Evolutionary conservation across 1,284 basidiomycete species (phyloP).

Genomic region (Moesziomyces antarcticus): DNA sequence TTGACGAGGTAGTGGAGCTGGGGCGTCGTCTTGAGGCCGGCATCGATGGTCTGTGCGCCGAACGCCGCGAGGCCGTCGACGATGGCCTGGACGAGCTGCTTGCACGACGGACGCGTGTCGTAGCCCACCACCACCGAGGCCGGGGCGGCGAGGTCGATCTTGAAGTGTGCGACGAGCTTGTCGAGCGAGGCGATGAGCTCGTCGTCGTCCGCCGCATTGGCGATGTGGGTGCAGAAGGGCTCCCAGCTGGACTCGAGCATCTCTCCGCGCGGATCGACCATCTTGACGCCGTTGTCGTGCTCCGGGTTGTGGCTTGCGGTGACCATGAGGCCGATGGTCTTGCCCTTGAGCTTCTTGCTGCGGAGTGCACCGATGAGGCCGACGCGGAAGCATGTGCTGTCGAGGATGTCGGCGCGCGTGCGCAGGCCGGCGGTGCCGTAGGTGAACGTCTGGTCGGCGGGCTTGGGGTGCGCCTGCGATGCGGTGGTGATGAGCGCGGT

Average conservation of each 20-base stretch:
- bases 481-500: constrained; percentile 49
- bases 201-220: constrained; percentile 82
- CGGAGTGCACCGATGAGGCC: constrained; percentile 89
- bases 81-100: constrained; percentile 82
- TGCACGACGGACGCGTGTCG: constrained; percentile 91
- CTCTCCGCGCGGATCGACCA: constrained; percentile 97
- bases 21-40: constrained; percentile 90
- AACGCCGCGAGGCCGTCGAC: constrained; percentile 84
- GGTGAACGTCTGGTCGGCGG: constrained; percentile 73
- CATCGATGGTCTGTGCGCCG: constrained; percentile 67
- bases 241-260: constrained; percentile 99
- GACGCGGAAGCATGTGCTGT: constrained; percentile 91
- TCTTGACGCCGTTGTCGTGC: constrained; percentile 96
- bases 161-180: constrained; percentile 75
- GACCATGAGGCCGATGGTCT: constrained; percentile 96
- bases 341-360: constrained; percentile 88
- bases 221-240: constrained; percentile 83
- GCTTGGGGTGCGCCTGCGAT: constrained; percentile 69
- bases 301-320: constrained; percentile 99
- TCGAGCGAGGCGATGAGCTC: constrained; percentile 79
- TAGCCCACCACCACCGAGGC: constrained; percentile 88
- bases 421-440: constrained; percentile 97
- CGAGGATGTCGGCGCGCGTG: constrained; percentile 84
- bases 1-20: constrained; percentile 95
- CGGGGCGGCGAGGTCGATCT: constrained; percentile 82